Conservation (phyloP, 768 basidiomycete genomes). For the Auriscalpium vulgare region DNA sequence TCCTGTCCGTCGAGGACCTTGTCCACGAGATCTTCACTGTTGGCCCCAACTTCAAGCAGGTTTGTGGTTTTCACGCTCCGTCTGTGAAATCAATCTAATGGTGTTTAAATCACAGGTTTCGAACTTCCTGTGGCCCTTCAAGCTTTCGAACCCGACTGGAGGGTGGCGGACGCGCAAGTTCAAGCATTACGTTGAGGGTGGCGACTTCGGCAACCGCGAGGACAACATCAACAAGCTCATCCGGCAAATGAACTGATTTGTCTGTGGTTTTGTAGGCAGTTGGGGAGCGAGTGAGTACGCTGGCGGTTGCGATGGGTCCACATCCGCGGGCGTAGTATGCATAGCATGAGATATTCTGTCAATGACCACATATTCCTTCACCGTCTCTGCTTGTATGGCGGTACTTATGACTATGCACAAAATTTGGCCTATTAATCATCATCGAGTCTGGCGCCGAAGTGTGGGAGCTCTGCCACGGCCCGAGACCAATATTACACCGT, state of each 20-base stretch:
- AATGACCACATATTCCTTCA: not conserved
- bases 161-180: conserved; percentile 98
- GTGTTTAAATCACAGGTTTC: conserved; percentile 43
- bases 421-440: too few relatives aligned
- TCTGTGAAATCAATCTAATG: conserved; percentile 4
- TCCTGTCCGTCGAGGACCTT: conserved; percentile 95
- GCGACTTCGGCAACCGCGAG: conserved; percentile 97
- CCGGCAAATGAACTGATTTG: conserved; percentile 78
- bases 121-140: conserved; percentile 99
- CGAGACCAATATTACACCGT: too few relatives aligned
- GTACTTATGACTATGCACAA: too few relatives aligned
- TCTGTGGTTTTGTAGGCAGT: not conserved
- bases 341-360: not conserved
- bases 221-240: conserved; percentile 96
- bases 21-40: conserved; percentile 93
- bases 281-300: not conserved
- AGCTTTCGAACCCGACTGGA: conserved; percentile 97
- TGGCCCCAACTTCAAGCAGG: conserved; percentile 99
- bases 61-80: conserved; percentile 25
- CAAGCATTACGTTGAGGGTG: conserved; percentile 93
- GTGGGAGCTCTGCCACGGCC: too few relatives aligned
- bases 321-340: not conserved
- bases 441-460: too few relatives aligned
- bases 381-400: not conserved
- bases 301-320: not conserved